phyloP scores from a whole-genome alignment of 1,284 basidiomycete genomes.

The Moesziomyces sp. region DNA sequence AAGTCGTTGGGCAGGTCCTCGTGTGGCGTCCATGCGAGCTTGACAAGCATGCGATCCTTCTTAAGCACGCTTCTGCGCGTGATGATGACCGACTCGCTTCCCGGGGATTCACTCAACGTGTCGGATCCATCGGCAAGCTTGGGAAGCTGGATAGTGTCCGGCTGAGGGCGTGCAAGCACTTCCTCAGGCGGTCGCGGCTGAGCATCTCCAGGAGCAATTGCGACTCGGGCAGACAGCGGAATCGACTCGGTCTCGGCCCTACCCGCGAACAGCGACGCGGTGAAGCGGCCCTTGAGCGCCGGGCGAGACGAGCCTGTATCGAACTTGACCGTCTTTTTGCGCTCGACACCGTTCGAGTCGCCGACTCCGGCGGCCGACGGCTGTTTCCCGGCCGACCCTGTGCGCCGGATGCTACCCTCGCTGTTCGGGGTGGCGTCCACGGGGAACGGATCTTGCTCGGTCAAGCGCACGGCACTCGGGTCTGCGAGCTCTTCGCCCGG shows the following conservation, averaged over 20 bases:
- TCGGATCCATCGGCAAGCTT: conserved; percentile 1
- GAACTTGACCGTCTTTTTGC: conserved; percentile 52
- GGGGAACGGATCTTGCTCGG: conserved; percentile 35
- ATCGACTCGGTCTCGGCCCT: conserved; percentile 10
- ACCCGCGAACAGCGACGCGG: conserved; percentile 42
- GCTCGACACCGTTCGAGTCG: conserved; percentile 5
- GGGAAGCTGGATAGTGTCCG: conserved; percentile 8
- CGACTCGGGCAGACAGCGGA: background rate
- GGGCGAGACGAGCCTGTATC: conserved; percentile 24
- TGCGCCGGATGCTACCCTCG: conserved; percentile 2
- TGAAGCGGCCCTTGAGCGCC: conserved; percentile 24
- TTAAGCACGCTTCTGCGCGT: conserved; percentile 53
- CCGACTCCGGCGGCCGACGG: background rate
- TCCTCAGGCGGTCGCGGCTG: conserved; percentile 52
- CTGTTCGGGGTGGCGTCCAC: conserved; percentile 20
- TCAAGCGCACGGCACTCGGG: conserved; percentile 5
- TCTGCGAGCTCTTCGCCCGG: conserved; percentile 13
- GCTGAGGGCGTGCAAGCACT: conserved; percentile 55
- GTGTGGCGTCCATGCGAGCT: conserved; percentile 75
- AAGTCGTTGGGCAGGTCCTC: conserved; percentile 73
- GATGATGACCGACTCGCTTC: conserved; percentile 30
- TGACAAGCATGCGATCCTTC: conserved; percentile 85
- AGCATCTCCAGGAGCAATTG: conserved; percentile 38
- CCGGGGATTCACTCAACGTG: conserved; percentile 6
- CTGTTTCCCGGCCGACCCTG: too few relatives aligned